Conservation (phyloP, 495 filamentous ascomycete genomes). For the Penicillium silybi region DNA sequence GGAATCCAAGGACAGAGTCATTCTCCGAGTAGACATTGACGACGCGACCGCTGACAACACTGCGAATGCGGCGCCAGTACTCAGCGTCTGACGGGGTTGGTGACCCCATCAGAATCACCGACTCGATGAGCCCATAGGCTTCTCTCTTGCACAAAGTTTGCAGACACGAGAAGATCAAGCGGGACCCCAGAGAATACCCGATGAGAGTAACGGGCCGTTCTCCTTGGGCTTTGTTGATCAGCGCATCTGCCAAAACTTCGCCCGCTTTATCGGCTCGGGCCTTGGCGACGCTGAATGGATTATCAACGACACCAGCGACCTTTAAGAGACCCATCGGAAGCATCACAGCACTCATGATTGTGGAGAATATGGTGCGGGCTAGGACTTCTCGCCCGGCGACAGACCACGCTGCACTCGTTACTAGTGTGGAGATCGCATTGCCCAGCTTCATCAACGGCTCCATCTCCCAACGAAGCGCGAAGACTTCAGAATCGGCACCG, state of each 20-base stretch:
- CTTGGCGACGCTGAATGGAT: slow-evolving; percentile 82
- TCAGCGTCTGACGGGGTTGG: slow-evolving; percentile 64
- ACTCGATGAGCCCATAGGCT: slow-evolving; percentile 84
- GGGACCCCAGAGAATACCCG: slow-evolving; percentile 87
- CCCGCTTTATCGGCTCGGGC: slow-evolving; percentile 84
- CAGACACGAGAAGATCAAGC: slow-evolving; percentile 81
- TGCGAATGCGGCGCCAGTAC: slow-evolving; percentile 66
- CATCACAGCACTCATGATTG: slow-evolving; percentile 62
- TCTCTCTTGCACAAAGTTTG: slow-evolving; percentile 67
- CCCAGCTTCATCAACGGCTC: slow-evolving; percentile 75
- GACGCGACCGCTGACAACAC: slow-evolving; percentile 67
- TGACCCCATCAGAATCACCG: slow-evolving; percentile 76
- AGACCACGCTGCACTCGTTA: slow-evolving; percentile 73
- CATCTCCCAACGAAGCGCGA: slow-evolving; percentile 81
- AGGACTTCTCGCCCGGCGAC: slow-evolving; percentile 74
- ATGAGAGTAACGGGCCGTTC: slow-evolving; percentile 84
- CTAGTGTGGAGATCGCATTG: slow-evolving; percentile 64
- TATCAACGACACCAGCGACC: slow-evolving; percentile 77
- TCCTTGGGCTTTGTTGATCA: slow-evolving; percentile 84
- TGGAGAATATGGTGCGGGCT: slow-evolving; percentile 71
- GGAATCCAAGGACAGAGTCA: slow-evolving; percentile 71
- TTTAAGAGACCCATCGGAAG: slow-evolving; percentile 80
- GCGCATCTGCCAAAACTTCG: slow-evolving; percentile 74
- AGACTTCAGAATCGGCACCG: slow-evolving; percentile 66
- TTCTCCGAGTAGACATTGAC: slow-evolving; percentile 77